Base-by-base conservation (phyloP, 345 rosid species). In the Linum tenue region DNA sequence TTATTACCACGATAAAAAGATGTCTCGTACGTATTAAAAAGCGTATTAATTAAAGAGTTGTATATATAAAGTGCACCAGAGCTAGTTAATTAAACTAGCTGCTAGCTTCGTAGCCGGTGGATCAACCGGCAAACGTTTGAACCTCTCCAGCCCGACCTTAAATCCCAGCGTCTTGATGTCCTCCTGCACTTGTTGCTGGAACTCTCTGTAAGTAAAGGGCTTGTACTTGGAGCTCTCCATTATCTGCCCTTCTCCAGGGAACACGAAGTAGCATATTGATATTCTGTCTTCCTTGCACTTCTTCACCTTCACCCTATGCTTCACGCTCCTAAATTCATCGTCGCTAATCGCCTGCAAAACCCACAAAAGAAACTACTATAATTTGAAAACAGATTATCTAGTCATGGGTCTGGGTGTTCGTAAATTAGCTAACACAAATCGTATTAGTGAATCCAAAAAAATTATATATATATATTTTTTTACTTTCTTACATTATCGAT, bases 211-310 rank as follows among this genome's bases (percentile, higher is more conserved):
- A 59, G 91, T 82, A 68, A 92, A 86, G 38, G 92, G 83, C 77
- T 66, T 85, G 71, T 89, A 89, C 8, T 81, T 86, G 2, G 90
- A 75, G 73, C 87, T 85, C 14, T 66, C 75, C 11, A 92, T 82
- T 64, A 83, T 84, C 38, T 67, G 15, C 14, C 67, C 90, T 48
- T 81, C 82, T 0, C 56, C 69, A 7, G 97, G 97, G 67, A 86
- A 92, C 63, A 87, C 90, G 16, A 89, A 92, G 69, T 92, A 92
- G 69, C 98, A 84, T 3, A 89, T 66, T 2, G 98, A 92, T 41
- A 76, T 64, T 70, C 98, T 71, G 50, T 92, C 90, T 53, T 65
- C 58, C 1, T 69, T 7, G 12, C 10, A 10, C 67, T 71, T 80
- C 70, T 71, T 75, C 42, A 65, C 63, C 69, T 68, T 79, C 73